phyloP scores from a whole-genome alignment of 345 rosid species.

The Murraya paniculata region DNA sequence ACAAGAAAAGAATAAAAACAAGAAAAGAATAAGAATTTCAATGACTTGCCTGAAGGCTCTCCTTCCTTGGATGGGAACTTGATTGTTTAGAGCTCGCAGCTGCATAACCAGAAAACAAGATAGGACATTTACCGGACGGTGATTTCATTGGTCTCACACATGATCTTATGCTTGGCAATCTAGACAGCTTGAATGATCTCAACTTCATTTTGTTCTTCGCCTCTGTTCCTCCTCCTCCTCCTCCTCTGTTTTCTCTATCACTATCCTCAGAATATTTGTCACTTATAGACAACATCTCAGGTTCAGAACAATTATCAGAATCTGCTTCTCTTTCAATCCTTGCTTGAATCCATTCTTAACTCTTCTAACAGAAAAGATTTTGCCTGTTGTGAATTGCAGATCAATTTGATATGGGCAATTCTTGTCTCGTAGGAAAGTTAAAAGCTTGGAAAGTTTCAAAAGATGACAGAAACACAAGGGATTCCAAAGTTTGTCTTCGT shows the following conservation, averaged over 20 bases:
- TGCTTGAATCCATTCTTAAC: slow-evolving; percentile 12
- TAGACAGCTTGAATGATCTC: slow-evolving; percentile 42
- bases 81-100: slow-evolving; percentile 32
- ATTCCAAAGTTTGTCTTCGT: background rate
- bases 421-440: background rate
- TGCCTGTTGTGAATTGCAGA: background rate
- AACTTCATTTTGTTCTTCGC: slow-evolving; percentile 30
- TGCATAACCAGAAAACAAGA: slow-evolving; percentile 31
- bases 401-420: background rate
- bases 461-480: background rate
- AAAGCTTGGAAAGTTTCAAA: background rate
- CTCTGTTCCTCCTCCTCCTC: slow-evolving; percentile 12
- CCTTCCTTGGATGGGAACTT: slow-evolving; percentile 29
- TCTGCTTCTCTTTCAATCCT: background rate
- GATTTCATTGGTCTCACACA: slow-evolving; percentile 20
- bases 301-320: background rate
- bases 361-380: background rate
- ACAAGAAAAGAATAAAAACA: background rate
- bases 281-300: slow-evolving; percentile 1
- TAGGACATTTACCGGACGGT: slow-evolving; percentile 20
- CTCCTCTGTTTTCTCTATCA: background rate
- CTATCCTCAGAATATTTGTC: background rate
- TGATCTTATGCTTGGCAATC: slow-evolving; percentile 38
- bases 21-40: background rate
- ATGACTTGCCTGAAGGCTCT: slow-evolving; percentile 39